Evolutionary conservation across 345 rosid species (phyloP), one percentile per base, ranked within the genome.

Genomic region (Cardamine chenopodiifolia): DNA sequence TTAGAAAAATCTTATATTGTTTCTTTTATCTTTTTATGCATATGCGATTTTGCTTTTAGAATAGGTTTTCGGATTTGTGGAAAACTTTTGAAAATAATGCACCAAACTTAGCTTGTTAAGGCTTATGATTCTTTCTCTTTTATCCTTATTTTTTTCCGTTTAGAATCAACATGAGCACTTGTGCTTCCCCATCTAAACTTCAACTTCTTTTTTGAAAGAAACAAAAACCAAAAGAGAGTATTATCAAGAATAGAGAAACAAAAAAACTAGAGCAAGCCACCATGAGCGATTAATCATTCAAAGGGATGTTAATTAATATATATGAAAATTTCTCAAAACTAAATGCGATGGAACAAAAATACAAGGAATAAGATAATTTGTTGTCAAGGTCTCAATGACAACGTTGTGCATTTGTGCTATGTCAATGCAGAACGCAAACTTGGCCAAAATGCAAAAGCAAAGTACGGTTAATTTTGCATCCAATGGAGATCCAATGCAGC

Each of bases 401-500:
- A 18, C 69, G 13, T 31, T 31, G 2, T 31, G 35, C 35, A 31
- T 9, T 39, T 29, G 76, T 37, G 69, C 69, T 26, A 35, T 37
- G 60, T 12, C 6, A 39, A 6, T 35, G 5, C 0, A 6, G 62
- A 61, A 31, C 11, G 13, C 12, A 42, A 60, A 75, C 71, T 40
- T 61, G 23, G 50, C 68, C 40, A 10, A 74, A 32, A 25, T 23
- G 53, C 53, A 65, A 37, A 75, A 37, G 20, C 14, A 69, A 68
- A 26, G 73, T 63, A 44, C 20, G 26, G 8, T 45, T 25, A 4
- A 26, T 31, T 31, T 55, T 23, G 66, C 49, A 58, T 28, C 63
- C 62, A 71, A 77, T 78, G 81, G 77, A 57, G 40, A 50, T 20
- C 4, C 63, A 3, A 65, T 44, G 45, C 20, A 3, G 18, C 4